Conservation (phyloP, 345 rosid species). For the Litchi chinensis region DNA sequence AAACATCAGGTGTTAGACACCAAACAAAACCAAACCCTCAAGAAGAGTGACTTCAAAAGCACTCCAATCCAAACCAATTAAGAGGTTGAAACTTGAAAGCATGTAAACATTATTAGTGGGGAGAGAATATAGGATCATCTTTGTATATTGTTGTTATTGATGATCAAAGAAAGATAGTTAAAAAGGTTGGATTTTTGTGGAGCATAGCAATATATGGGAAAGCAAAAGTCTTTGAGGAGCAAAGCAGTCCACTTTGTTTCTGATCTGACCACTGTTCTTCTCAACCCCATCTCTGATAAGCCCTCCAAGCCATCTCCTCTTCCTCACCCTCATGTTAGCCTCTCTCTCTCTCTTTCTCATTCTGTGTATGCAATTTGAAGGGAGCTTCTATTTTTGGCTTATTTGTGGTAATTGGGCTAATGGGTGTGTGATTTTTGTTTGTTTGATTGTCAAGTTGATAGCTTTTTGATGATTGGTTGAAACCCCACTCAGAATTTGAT, state of each 20-base stretch:
- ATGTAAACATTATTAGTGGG: too few relatives aligned
- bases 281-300: conserved; percentile 92
- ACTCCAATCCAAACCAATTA: not conserved
- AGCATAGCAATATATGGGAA: conserved; percentile 44
- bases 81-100: not conserved
- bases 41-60: not conserved
- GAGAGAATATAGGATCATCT: not conserved
- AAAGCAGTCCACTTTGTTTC: conserved; percentile 93
- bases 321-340: conserved; percentile 38
- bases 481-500: not conserved
- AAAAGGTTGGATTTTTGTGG: not conserved
- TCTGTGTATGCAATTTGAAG: not conserved
- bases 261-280: conserved; percentile 90
- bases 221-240: conserved; percentile 72
- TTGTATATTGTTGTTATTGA: too few relatives aligned
- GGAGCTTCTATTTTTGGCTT: not conserved
- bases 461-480: conserved; percentile 8
- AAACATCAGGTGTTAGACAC: too few relatives aligned
- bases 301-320: conserved; percentile 47
- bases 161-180: too few relatives aligned
- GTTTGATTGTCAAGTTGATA: not conserved
- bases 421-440: not conserved
- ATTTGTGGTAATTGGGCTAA: not conserved
- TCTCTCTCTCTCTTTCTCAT: conserved; percentile 11
- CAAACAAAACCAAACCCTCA: not conserved